phyloP scores from a whole-genome alignment of 139 green algal genomes.

The Tetradesmus lagerheimii region DNA sequence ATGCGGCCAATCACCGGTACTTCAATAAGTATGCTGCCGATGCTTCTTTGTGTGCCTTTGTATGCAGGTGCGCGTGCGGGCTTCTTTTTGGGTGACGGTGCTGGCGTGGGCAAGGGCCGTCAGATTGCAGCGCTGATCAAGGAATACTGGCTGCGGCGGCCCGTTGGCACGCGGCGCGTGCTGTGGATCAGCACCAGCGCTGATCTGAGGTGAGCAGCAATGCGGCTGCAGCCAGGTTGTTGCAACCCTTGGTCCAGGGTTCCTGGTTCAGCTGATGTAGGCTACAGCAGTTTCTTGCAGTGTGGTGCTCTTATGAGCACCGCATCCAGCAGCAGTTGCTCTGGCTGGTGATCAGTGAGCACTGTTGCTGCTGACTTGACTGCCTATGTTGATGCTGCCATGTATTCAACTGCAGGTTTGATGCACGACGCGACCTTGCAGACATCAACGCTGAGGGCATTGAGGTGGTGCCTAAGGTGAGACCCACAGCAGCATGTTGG shows the following conservation, averaged over 20 bases:
- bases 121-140: conserved; percentile 87
- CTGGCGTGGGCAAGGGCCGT: conserved; percentile 89
- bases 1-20: too few species aligned
- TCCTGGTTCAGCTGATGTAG: too few species aligned
- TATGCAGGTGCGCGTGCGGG: conserved; percentile 57
- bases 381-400: background rate
- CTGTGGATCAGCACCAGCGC: conserved; percentile 86
- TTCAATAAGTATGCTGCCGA: background rate
- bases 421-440: conserved; percentile 84
- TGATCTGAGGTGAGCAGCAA: conserved; percentile 66
- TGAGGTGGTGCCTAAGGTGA: conserved; percentile 69
- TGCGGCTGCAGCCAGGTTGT: background rate
- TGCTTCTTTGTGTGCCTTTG: too few species aligned
- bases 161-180: conserved; percentile 32
- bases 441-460: conserved; percentile 65
- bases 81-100: conserved; percentile 75
- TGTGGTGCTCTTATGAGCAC: too few species aligned
- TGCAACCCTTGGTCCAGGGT: too few species aligned
- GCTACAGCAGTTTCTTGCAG: too few species aligned
- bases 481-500: background rate
- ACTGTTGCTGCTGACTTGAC: background rate
- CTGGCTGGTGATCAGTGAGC: too few species aligned
- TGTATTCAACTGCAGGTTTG: conserved; percentile 51
- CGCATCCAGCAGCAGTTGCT: too few species aligned
- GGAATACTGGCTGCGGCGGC: conserved; percentile 85